Percentiles rank a stretch among this genome's conserved stretches.
Conservation (phyloP, 805 yeast genomes). For the Tetrapisispora namnaoensis region DNA sequence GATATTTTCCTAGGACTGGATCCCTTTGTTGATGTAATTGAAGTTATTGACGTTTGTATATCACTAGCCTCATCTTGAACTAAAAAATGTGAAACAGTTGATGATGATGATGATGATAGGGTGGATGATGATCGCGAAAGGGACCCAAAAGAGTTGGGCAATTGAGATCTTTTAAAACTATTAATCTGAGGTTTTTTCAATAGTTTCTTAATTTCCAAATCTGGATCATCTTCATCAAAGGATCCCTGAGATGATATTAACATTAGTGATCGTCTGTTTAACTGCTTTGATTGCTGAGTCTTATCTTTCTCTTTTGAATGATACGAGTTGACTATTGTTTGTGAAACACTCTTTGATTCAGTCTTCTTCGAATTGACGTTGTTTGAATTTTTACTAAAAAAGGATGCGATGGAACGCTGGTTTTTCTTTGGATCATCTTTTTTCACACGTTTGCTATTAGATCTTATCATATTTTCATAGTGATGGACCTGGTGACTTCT, state of each 20-base stretch:
- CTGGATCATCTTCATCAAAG: slow-evolving; percentile 26
- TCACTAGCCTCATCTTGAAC: background rate
- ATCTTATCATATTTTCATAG: slow-evolving; percentile 1
- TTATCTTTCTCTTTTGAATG: background rate
- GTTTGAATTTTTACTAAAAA: slow-evolving; percentile 3
- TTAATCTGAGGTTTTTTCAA: slow-evolving; percentile 15
- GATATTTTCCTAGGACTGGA: slow-evolving; percentile 11
- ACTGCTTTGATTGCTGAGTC: background rate
- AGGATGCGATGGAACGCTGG: slow-evolving; percentile 7
- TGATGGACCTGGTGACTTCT: background rate
- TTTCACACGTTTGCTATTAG: slow-evolving; percentile 1
- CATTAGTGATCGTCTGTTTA: slow-evolving; percentile 1
- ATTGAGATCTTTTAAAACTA: slow-evolving; percentile 15
- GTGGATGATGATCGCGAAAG: background rate
- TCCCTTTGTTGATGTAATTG: background rate
- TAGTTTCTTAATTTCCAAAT: slow-evolving; percentile 15
- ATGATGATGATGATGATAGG: background rate
- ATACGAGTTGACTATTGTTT: background rate
- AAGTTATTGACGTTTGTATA: background rate
- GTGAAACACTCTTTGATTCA: background rate
- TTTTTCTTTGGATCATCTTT: background rate
- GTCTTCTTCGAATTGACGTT: background rate
- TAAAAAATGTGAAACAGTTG: background rate
- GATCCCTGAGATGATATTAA: slow-evolving; percentile 25
- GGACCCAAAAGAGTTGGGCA: background rate